Base-by-base conservation (phyloP, 2,329 filamentous ascomycete genomes). In the Dactylella cylindrospora region DNA sequence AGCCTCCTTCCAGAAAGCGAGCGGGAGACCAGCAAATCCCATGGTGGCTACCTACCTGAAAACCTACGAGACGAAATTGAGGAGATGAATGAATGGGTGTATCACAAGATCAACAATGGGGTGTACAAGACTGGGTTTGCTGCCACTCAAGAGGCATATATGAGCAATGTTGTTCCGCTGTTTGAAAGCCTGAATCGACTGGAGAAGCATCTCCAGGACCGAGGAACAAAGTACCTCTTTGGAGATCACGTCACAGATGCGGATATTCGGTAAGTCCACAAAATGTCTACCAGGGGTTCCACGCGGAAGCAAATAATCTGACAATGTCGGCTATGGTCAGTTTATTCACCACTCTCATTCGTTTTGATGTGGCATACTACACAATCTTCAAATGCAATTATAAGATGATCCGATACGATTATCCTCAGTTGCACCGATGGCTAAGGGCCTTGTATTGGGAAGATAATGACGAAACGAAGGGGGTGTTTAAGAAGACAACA, bases 391-490 rank as follows among this genome's bases (percentile, higher is more conserved):
- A 86, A 74, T 85, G 82, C 66, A 85, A 85, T 60, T 84, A 62
- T 13, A 81, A 78, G 67, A 82, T 79, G 68, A 81, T 86, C 4
- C 50, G 41, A 19, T 62, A 53, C 28, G 66, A 66, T 36, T 96
- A 93, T 71, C 90, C 90, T 23, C 76, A 79, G 43, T 75, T 95
- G 55, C 88, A 96, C 75, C 76, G 75, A 59, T 96, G 90, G 90
- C 73, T 95, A 74, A 79, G 87, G 49, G 79, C 84, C 69, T 75
- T 95, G 68, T 96, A 95, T 76, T 95, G 90, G 90, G 84, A 85
- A 38, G 49, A 62, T 1, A 62, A 62, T 13, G 25, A 13, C 1
- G 49, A 62, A 23, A 62, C 49, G 6, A 54, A 45, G 25, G 57
- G 43, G 0, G 49, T 25, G 2, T 62, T 62, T 19, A 54, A 44